Conservation (phyloP, 2,329 filamentous ascomycete species). For the Parafenestella ontariensis region DNA sequence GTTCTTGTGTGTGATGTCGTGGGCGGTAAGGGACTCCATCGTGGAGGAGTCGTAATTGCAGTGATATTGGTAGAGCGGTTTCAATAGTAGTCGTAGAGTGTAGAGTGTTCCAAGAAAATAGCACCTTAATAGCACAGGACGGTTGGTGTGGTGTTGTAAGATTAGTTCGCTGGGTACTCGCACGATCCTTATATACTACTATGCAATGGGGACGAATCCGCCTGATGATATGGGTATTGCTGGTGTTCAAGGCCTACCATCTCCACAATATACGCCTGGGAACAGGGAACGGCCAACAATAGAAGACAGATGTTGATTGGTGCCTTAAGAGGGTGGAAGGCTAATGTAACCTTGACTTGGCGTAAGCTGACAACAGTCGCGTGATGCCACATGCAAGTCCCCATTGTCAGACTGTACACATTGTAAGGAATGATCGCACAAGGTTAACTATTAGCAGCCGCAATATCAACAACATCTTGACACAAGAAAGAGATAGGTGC, state of each 20-base stretch:
- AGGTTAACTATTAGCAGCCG: background rate
- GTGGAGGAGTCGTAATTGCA: background rate
- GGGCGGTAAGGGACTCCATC: conserved; percentile 23
- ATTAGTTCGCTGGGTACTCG: background rate
- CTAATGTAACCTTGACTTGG: no score
- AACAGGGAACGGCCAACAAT: background rate
- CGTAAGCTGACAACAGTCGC: no score
- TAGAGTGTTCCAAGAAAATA: no score
- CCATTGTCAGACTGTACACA: no score
- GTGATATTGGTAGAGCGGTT: background rate
- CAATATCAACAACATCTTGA: background rate
- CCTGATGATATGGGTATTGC: no score
- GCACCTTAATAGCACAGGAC: background rate
- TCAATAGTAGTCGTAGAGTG: no score
- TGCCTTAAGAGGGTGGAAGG: background rate
- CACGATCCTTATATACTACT: background rate
- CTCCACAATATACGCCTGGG: no score
- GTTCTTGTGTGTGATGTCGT: conserved; percentile 28
- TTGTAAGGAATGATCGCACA: background rate
- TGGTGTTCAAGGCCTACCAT: no score
- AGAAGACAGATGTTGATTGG: background rate
- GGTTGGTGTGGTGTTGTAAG: background rate
- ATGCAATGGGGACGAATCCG: background rate
- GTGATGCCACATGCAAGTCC: no score
- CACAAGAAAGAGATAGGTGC: no score